phyloP scores from a whole-genome alignment of 192 early-diverging fungal genomes.

The Phlyctochytrium bullatum region DNA sequence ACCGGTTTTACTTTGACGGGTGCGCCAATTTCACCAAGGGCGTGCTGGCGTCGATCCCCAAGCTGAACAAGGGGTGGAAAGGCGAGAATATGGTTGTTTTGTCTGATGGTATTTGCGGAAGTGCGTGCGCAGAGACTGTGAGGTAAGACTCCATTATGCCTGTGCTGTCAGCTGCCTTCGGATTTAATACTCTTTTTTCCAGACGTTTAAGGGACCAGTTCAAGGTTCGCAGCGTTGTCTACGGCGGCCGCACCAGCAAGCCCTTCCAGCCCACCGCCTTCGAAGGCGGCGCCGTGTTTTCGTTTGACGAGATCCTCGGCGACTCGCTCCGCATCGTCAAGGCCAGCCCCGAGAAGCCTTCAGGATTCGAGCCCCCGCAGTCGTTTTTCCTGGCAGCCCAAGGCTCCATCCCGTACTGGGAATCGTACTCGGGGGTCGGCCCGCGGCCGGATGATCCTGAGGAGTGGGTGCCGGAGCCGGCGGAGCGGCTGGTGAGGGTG shows the following conservation, averaged over 20 bases:
- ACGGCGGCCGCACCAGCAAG: conserved; percentile 3
- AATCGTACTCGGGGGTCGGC: neutral
- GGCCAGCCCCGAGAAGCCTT: neutral
- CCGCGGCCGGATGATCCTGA: neutral
- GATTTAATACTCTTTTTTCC: neutral
- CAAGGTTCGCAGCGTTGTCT: neutral
- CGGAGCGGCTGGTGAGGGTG: neutral
- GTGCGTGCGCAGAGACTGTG: conserved; percentile 1
- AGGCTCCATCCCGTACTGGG: neutral
- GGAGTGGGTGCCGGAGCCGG: conserved; percentile 4
- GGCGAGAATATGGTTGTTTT: conserved; percentile 3
- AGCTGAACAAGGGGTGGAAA: neutral
- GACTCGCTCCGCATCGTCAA: neutral
- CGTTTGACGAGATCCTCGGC: neutral
- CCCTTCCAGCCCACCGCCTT: conserved; percentile 9
- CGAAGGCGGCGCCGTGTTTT: conserved; percentile 2
- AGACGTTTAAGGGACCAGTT: conserved; percentile 1
- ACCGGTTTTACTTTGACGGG: neutral
- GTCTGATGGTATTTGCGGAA: conserved; percentile 5
- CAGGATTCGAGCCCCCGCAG: neutral
- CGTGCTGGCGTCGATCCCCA: neutral
- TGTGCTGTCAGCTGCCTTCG: neutral
- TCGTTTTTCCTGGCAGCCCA: neutral
- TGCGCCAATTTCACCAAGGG: neutral
- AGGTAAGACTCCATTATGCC: neutral